A percentile compares a stretch with the other conserved stretches of the same genome.
phyloP scores from a whole-genome alignment of 1,284 basidiomycete genomes.

The Ustilago bromivora region DNA sequence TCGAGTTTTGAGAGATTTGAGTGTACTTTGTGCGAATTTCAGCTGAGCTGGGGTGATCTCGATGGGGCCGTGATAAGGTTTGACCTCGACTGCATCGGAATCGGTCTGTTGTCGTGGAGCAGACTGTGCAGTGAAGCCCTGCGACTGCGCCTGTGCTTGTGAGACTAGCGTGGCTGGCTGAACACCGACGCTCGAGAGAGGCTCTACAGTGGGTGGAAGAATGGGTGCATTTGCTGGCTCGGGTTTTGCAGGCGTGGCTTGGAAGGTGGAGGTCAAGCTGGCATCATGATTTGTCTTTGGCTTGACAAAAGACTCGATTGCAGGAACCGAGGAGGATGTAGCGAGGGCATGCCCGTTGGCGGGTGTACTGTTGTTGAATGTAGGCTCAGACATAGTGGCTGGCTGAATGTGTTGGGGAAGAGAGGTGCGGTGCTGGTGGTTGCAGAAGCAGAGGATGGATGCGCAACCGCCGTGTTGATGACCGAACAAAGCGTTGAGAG shows the following conservation, averaged over 20 bases:
- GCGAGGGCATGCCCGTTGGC: constrained; percentile 27
- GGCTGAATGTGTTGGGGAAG: not conserved
- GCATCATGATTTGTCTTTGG: constrained; percentile 16
- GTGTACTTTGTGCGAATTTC: constrained; percentile 82
- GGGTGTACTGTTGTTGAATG: constrained; percentile 5
- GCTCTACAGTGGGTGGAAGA: constrained; percentile 41
- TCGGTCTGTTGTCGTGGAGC: constrained; percentile 6
- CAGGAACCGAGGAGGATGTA: not conserved
- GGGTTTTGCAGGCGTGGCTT: constrained; percentile 10
- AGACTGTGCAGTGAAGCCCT: constrained; percentile 12
- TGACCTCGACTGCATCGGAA: constrained; percentile 11
- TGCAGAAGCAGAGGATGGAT: too few species aligned
- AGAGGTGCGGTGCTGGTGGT: not conserved
- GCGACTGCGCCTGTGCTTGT: constrained; percentile 23
- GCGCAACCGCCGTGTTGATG: not conserved
- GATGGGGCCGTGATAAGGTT: constrained; percentile 44
- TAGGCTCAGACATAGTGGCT: constrained; percentile 30
- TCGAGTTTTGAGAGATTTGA: constrained; percentile 86
- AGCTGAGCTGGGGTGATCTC: constrained; percentile 75
- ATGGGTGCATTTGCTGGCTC: constrained; percentile 28
- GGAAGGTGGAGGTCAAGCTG: constrained; percentile 1
- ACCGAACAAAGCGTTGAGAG: not conserved
- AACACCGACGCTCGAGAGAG: constrained; percentile 35
- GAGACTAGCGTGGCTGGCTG: constrained; percentile 31
- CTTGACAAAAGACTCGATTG: constrained; percentile 4